Base-by-base conservation (phyloP, 768 basidiomycete species). In the Hemileccinum impolitum region DNA sequence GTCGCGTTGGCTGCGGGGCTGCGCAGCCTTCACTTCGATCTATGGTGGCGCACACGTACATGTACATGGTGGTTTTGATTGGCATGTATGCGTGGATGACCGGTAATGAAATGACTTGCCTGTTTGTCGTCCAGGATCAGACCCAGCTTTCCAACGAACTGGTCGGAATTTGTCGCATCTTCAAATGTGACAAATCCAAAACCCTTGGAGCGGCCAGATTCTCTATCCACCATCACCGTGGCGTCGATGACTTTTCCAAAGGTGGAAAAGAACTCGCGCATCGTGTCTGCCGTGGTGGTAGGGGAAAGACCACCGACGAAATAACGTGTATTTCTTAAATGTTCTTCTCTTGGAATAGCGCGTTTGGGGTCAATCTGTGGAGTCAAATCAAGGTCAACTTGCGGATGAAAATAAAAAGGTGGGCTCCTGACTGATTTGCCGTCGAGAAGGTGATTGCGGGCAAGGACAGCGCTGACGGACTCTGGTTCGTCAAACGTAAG, bases 161-260 rank as follows among this genome's bases (percentile, higher is more conserved):
- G 78, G 21, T 87, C 84, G 7, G 84, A 76, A 50, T 77, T 79
- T 6, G 70, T 68, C 34, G 76, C 77, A 53, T 86, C 82, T 54
- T 82, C 80, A 62, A 89, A 92, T 0, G 89, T 92, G 39, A 91
- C 84, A 53, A 92, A 92, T 1, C 88, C 90, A 56, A 92, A 92
- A 1, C 90, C 90, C 65, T 91, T 89, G 28, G 82, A 85, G 21
- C 86, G 73, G 5, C 77, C 78, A 11, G 84, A 80, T 47, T 90
- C 86, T 43, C 85, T 76, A 63, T 92, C 90, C 50, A 88, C 75
- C 90, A 92, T 92, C 44, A 92, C 86, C 3, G 87, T 90, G 3
- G 88, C 80, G 59, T 92, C 90, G 43, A 89, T 80, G 45, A 92
- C 85, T 48, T 79, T 80, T n/a, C 90, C 90, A 58, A 82, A 90